Evolutionary conservation across 305 asterid species (phyloP), one percentile per base, ranked within the genome.

Genomic region (Galium porrigens): DNA sequence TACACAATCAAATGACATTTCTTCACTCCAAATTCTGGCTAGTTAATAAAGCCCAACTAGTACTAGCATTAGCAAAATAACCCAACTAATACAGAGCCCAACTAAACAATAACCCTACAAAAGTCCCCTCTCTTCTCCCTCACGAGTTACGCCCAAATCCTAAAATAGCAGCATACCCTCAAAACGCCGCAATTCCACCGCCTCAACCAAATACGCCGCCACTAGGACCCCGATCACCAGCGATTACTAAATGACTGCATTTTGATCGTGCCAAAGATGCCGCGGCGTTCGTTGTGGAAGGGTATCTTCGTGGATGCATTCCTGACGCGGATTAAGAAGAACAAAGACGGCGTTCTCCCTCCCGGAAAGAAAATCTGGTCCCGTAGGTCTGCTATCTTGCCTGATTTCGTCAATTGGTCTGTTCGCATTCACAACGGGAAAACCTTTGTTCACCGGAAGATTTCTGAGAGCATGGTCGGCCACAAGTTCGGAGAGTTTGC

Each of bases 251-350:
- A 44, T 44, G 51, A 3, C 18, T 44, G 51, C n/a, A 17, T 44
- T 44, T 14, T 44, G 51, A 44, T 44, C 51, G 7, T 12, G 39
- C n/a, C 18, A 6, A 44, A 12, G 41, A 58, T 58, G 63, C 63
- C 63, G 63, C 42, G 63, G 44, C 63, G 63, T 32, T 64, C 49
- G 49, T 11, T 64, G 22, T 64, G 61, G 70, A 70, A 70, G 70
- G 65, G 44, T 6, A n/a, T 20, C 25, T 64, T 70, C 48, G 41
- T 64, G 27, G 65, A 64, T 64, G 60, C 53, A 44, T 70, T 63
- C 53, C 64, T 69, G 14, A 0, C n/a, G 51, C 55, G 52, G 49
- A 69, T 62, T 33, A 69, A 62, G 68, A 29, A 11, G 22, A 17
- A 15, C 0, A 69, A 52, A 12, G 62, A 58, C 1, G 9, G 32